Base-by-base conservation (phyloP, 805 yeast genomes). In the Nakazawaea wickerhamii region DNA sequence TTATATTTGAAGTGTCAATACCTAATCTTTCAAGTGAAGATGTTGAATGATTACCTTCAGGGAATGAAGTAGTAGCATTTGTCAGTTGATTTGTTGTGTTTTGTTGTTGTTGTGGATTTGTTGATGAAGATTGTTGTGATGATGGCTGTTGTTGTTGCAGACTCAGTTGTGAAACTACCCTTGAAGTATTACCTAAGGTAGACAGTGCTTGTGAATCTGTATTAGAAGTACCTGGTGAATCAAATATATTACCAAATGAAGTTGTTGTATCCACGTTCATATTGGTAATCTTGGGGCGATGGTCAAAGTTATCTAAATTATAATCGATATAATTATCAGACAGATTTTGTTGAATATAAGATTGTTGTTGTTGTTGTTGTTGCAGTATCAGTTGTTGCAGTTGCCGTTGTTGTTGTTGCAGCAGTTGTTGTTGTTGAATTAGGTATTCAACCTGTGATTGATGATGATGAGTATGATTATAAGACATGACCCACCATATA, bases 1-100 rank as follows among this genome's bases (percentile, higher is more conserved):
- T 38, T 9, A 43, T 43, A 20, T 26, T 38, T 0, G 39, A 13
- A 6, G 44, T 34, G 21, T 30, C 35, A 6, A 40, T 27, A 4
- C 18, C 35, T 13, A 32, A 13, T 11, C 27, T 36, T 5, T 36
- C 40, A 28, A 11, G n/a, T 1, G 40, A 27, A 8, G 13, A 8
- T 9, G 19, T 14, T 19, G 30, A n/a, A n/a, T 23, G 38, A 13
- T 25, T 35, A 7, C 21, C 17, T 9, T 33, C 26, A 15, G 11
- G 17, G 21, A 10, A 19, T 4, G 36, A 15, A 6, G 25, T 8
- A n/a, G 25, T 15, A 21, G 20, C 17, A 10, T 5, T 9, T 19
- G 25, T 13, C 13, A 20, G 36, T 19, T 32, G 20, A 17, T 28
- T 8, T n/a, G n/a, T n/a, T n/a, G n/a, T n/a, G n/a, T n/a, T n/a